phyloP scores from a whole-genome alignment of 306 rosid genomes.

The Rosa rugosa region DNA sequence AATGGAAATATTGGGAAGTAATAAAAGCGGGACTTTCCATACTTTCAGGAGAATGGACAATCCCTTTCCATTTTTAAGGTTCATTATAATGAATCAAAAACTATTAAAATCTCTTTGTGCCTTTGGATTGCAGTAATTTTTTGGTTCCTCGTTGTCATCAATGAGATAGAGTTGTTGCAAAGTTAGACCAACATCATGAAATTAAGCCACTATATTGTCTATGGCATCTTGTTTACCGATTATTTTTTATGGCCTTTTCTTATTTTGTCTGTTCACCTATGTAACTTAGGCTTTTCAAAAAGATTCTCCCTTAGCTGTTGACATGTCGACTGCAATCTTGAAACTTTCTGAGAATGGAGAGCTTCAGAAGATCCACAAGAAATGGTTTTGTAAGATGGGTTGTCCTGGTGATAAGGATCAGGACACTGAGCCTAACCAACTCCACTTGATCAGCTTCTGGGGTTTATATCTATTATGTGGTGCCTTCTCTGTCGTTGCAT shows the following conservation, averaged over 20 bases:
- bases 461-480: conserved; percentile 75
- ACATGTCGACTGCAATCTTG: conserved; percentile 88
- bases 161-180: not conserved
- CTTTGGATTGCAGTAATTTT: not conserved
- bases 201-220: not conserved
- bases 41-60: not conserved
- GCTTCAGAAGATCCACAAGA: conserved; percentile 64
- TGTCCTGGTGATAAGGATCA: conserved; percentile 60
- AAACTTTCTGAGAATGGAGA: conserved; percentile 76
- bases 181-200: not conserved
- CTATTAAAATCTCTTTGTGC: not conserved
- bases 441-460: conserved; percentile 81
- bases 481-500: conserved; percentile 37
- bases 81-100: not conserved
- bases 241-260: conserved; percentile 21
- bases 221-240: not conserved
- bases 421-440: conserved; percentile 54
- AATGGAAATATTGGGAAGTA: not conserved
- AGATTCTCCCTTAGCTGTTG: conserved; percentile 84
- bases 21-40: not conserved
- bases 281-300: conserved; percentile 71
- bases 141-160: not conserved
- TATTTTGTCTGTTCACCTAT: conserved; percentile 18
- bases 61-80: not conserved
- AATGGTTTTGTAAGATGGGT: conserved; percentile 82